phyloP scores from a whole-genome alignment of 1,284 basidiomycete species.

The Paramarasmius palmivorus region DNA sequence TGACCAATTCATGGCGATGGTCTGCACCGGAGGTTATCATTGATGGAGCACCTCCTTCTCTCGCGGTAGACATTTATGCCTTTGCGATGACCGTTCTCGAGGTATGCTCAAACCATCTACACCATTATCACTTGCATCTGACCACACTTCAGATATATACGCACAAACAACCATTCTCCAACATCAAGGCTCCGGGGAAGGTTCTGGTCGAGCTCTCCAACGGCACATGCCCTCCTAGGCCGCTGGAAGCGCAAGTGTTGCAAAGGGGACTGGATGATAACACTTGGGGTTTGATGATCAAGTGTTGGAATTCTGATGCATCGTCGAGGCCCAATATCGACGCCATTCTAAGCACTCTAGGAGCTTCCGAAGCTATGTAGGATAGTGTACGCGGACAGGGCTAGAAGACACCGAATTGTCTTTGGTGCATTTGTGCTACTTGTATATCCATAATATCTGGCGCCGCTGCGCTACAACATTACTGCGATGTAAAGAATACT shows the following conservation, averaged over 20 bases:
- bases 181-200: conserved; percentile 46
- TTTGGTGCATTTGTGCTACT: too few species aligned
- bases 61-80: conserved; percentile 46
- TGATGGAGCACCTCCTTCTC: conserved; percentile 46
- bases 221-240: conserved; percentile 43
- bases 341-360: conserved; percentile 27
- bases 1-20: conserved; percentile 49
- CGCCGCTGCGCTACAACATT: too few species aligned
- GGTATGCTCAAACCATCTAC: conserved; percentile 22
- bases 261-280: conserved; percentile 46
- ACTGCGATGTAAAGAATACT: too few species aligned
- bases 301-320: conserved; percentile 44
- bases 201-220: conserved; percentile 45
- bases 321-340: conserved; percentile 41
- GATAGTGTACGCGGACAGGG: too few species aligned
- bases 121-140: neutral
- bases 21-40: conserved; percentile 55
- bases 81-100: conserved; percentile 46
- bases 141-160: conserved; percentile 48
- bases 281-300: conserved; percentile 44
- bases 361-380: too few species aligned
- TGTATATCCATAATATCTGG: too few species aligned
- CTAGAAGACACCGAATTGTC: too few species aligned
- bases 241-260: conserved; percentile 32
- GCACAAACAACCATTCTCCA: conserved; percentile 46